Percentiles rank a stretch among this genome's conserved stretches.
Conservation (phyloP, 2,329 filamentous ascomycete genomes). For the Aureobasidium subglaciale region DNA sequence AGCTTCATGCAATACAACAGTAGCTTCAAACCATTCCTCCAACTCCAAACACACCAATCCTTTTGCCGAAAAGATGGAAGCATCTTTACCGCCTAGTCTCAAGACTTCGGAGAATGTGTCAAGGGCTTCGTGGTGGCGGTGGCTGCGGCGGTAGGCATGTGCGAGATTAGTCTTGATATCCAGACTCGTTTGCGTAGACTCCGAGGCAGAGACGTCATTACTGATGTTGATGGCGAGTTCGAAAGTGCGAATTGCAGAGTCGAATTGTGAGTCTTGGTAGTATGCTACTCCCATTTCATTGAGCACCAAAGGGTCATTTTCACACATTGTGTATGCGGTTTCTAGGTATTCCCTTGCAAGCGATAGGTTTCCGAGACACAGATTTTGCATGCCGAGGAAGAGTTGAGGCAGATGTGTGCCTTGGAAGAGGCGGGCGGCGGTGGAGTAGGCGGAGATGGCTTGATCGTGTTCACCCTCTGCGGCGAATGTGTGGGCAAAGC, state of each 20-base stretch:
- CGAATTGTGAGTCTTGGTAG: conserved; percentile 78
- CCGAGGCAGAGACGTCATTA: conserved; percentile 64
- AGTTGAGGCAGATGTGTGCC: conserved; percentile 93
- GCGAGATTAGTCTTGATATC: conserved; percentile 82
- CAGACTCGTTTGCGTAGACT: conserved; percentile 66
- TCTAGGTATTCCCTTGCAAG: conserved; percentile 91
- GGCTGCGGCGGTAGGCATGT: conserved; percentile 72
- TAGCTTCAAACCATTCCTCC: conserved; percentile 66
- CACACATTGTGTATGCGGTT: conserved; percentile 75
- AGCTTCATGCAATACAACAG: conserved; percentile 76
- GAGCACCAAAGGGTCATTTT: conserved; percentile 78
- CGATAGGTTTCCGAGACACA: conserved; percentile 89
- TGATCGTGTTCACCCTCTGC: conserved; percentile 97
- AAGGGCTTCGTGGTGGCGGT: conserved; percentile 63
- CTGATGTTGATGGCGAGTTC: conserved; percentile 69
- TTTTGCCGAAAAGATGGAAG: conserved; percentile 72
- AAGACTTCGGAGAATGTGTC: conserved; percentile 81
- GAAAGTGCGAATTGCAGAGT: conserved; percentile 72
- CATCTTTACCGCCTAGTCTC: conserved; percentile 67
- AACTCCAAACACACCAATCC: conserved; percentile 78
- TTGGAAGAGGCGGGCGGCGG: conserved; percentile 88
- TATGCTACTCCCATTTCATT: conserved; percentile 97
- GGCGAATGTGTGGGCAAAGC: conserved; percentile 96
- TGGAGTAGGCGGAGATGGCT: conserved; percentile 95
- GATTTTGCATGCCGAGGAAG: conserved; percentile 97